These are phyloP conservation scores for Amanita subjunquillea DNA, from an alignment of 768 basidiomycete species.

Conservation along the genomic window DNA sequence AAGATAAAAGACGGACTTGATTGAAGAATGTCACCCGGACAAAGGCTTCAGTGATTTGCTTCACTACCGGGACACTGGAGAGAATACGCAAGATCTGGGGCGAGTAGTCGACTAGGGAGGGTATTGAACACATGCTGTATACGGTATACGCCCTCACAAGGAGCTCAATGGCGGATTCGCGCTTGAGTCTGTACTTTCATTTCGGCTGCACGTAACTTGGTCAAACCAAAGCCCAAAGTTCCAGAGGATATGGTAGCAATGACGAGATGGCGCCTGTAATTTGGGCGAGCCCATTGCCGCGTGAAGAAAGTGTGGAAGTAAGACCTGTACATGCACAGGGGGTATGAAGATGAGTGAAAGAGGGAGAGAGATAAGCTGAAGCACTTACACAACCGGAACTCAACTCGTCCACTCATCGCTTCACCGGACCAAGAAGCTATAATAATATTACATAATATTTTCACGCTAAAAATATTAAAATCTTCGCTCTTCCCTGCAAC, in stretches of 20 bases:
- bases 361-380: neutral
- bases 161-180: conserved; percentile 13
- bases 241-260: neutral
- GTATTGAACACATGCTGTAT: conserved; percentile 72
- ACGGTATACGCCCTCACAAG: conserved; percentile 72
- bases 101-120: conserved; percentile 65
- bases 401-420: no score
- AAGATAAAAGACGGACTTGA: conserved; percentile 38
- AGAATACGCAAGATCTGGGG: conserved; percentile 51
- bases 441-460: neutral
- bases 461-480: no score
- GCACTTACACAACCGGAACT: neutral
- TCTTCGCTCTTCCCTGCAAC: neutral
- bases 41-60: conserved; percentile 51
- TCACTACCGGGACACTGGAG: conserved; percentile 46
- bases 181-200: neutral
- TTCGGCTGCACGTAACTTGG: neutral
- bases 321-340: neutral
- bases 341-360: conserved; percentile 2
- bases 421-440: no score
- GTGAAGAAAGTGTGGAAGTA: neutral
- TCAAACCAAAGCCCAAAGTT: neutral
- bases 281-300: neutral
- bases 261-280: neutral
- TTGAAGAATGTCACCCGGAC: conserved; percentile 80